Evolutionary conservation across 768 basidiomycete species (phyloP).

Genomic region (Suillus subaureus): DNA sequence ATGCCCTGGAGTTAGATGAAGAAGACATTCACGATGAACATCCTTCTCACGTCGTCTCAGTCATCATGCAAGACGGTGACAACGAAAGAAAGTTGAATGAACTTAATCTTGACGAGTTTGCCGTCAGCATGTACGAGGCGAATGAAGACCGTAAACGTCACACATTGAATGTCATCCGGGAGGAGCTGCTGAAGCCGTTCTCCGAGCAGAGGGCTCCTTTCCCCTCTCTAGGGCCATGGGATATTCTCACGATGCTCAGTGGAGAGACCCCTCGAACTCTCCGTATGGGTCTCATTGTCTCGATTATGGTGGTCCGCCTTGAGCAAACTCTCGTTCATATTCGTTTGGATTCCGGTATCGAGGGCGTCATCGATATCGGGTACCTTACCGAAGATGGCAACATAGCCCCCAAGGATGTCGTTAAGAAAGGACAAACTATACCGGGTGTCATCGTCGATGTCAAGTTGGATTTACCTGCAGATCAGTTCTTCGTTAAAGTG

Average conservation of each 20-base stretch:
- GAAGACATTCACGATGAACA: constrained; percentile 94
- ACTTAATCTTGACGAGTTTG: constrained; percentile 95
- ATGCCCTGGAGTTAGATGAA: constrained; percentile 95
- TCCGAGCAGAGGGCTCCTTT: constrained; percentile 73
- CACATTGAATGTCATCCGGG: constrained; percentile 84
- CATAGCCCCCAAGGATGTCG: constrained; percentile 44
- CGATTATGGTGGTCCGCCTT: constrained; percentile 65
- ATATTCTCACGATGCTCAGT: constrained; percentile 92
- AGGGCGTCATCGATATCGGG: constrained; percentile 68
- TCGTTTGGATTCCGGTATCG: constrained; percentile 91
- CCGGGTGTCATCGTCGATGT: constrained; percentile 78
- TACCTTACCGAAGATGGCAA: constrained; percentile 57
- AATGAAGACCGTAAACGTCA: constrained; percentile 87
- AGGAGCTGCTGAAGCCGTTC: constrained; percentile 82
- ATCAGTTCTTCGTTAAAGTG: constrained; percentile 70
- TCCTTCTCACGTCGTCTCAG: constrained; percentile 84
- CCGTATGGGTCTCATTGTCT: constrained; percentile 77
- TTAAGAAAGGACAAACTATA: constrained; percentile 80
- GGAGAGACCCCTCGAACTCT: constrained; percentile 87
- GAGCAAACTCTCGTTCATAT: constrained; percentile 56
- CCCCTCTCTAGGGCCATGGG: constrained; percentile 66
- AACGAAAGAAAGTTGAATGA: constrained; percentile 82
- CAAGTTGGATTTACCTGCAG: constrained; percentile 60
- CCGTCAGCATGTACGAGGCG: constrained; percentile 84
- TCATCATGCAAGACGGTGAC: constrained; percentile 83